Base-by-base conservation (phyloP, 2,329 filamentous ascomycete species). In the Alternaria conjuncta region DNA sequence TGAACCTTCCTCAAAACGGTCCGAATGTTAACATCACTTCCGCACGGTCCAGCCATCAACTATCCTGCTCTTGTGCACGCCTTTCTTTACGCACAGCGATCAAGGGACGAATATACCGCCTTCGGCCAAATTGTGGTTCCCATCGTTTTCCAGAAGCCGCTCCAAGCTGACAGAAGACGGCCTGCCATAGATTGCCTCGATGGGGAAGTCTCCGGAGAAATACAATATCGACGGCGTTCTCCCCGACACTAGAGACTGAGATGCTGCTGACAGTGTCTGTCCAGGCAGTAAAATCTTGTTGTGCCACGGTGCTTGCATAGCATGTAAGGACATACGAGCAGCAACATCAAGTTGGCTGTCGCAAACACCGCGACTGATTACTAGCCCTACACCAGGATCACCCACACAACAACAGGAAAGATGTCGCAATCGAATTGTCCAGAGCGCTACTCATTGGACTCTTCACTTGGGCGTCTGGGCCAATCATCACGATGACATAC, bases 1-100 rank as follows among this genome's bases (percentile, higher is more conserved):
- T 55, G 28, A 61, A 57, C 57, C 56, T 59, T 64, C 49, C 44
- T 41, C 11, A 15, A 54, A 49, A 64, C 57, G 61, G 61, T 47
- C 61, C 61, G 61, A 64, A 49, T 61, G 6, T 15, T 10, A 30
- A 46, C 25, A 51, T 36, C 47, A 21, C 30, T 30, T 15, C 26
- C 30, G 43, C 53, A 54, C 23, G 53, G 61, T 41, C 49, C 28
- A 54, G 44, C 45, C 28, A 49, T 46, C 20, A 61, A 36, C 57
- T 44, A 44, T 55, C 13, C 20, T 15, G 26, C 36, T 30, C 26
- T 61, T 44, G 23, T 57, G 44, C 53, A 50, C 21, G 47, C 53
- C 55, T 43, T 26, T 51, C 45, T 47, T 28, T 28, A 25, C 26
- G 26, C 30, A 46, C 54, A 56, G 13, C 54, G 43, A 47, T 25